Percentiles rank a stretch among this genome's conserved stretches.
Evolutionary conservation across 345 rosid species (phyloP).

Genomic region (Arabidopsis suecica): DNA sequence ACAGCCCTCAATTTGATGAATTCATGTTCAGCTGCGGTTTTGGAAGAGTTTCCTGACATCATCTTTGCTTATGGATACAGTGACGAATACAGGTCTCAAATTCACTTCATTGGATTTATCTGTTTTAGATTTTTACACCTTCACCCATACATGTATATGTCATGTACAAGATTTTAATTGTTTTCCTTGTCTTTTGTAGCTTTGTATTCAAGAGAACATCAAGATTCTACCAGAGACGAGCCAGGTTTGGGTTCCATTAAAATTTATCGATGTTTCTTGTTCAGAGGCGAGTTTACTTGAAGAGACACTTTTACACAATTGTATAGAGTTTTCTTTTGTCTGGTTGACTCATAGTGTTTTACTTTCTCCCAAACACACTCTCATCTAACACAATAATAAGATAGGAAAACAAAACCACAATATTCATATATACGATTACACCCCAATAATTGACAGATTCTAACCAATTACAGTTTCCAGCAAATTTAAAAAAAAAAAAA

Average conservation of each 20-base stretch:
- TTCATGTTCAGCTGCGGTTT: conserved; percentile 63
- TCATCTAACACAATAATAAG: too few relatives aligned
- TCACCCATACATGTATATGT: neutral
- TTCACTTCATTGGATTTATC: neutral
- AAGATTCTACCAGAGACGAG: conserved; percentile 83
- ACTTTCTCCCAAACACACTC: too few relatives aligned
- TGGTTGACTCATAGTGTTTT: conserved; percentile 30
- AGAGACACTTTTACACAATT: neutral
- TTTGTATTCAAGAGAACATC: conserved; percentile 82
- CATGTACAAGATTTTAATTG: neutral
- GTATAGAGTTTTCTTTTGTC: neutral
- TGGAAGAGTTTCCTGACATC: conserved; percentile 79
- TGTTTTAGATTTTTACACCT: neutral
- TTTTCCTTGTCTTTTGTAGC: conserved; percentile 48
- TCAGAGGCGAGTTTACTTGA: neutral
- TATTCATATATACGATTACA: too few relatives aligned
- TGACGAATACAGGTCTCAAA: conserved; percentile 72
- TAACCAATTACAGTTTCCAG: too few relatives aligned
- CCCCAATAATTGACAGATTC: too few relatives aligned
- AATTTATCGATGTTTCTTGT: neutral
- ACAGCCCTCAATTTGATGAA: conserved; percentile 73
- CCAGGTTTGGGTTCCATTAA: conserved; percentile 54
- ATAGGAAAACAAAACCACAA: too few relatives aligned
- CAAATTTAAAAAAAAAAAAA: too few relatives aligned
- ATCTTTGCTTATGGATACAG: conserved; percentile 80